phyloP scores from a whole-genome alignment of 257 asterid species.

The Osmanthus fragrans region DNA sequence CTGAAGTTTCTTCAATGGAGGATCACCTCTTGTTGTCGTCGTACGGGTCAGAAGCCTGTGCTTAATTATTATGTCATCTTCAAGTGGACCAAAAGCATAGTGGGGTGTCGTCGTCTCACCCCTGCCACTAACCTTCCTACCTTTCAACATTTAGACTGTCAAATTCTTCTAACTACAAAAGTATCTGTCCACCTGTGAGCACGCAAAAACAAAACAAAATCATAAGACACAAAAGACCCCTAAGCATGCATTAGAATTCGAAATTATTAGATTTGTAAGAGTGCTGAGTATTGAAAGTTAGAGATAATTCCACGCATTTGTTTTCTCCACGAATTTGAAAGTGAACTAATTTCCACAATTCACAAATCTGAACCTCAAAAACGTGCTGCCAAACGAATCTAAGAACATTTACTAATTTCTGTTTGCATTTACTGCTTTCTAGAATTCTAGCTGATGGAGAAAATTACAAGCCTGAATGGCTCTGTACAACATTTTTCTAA shows the following conservation, averaged over 20 bases:
- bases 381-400: neutral
- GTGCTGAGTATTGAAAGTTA: neutral
- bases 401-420: neutral
- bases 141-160: conserved; percentile 59
- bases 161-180: conserved; percentile 33
- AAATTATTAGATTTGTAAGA: no score
- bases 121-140: conserved; percentile 70
- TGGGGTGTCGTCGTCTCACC: conserved; percentile 68
- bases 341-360: neutral
- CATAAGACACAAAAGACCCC: neutral
- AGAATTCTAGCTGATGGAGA: neutral
- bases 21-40: conserved; percentile 95
- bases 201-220: neutral
- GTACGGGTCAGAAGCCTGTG: conserved; percentile 94
- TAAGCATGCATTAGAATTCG: no score
- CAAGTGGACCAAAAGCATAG: conserved; percentile 92
- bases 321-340: neutral
- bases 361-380: neutral
- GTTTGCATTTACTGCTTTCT: neutral
- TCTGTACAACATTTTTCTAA: neutral
- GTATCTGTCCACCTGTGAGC: conserved; percentile 13
- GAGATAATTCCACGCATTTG: neutral
- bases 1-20: conserved; percentile 92
- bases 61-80: conserved; percentile 85
- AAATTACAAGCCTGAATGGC: neutral